Percentiles rank a stretch among this genome's conserved stretches.
Evolutionary conservation across 768 basidiomycete genomes (phyloP).

Genomic region (Floccularia luteovirens): DNA sequence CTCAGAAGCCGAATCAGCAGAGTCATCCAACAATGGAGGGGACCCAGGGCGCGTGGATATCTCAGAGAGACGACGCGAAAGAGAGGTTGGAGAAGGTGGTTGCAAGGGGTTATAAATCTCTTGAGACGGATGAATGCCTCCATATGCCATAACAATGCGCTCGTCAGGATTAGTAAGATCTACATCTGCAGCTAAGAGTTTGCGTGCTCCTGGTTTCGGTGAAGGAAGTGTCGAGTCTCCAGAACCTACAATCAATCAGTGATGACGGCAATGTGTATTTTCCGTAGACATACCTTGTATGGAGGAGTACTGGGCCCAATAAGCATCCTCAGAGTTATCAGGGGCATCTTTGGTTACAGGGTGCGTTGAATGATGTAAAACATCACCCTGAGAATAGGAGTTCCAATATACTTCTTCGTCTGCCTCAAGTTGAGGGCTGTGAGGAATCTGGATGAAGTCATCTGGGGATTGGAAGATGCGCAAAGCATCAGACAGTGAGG

Average conservation of each 20-base stretch:
- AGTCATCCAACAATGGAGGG: constrained; percentile 16
- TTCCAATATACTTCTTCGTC: constrained; percentile 57
- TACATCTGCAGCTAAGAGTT: constrained; percentile 9
- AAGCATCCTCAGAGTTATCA: constrained; percentile 47
- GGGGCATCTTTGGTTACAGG: constrained; percentile 10
- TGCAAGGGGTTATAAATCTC: constrained; percentile 30
- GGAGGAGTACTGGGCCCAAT: constrained; percentile 68
- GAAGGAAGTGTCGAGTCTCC: constrained; percentile 67
- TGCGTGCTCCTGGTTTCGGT: constrained; percentile 24
- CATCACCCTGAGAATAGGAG: constrained; percentile 41
- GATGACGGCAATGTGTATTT: background rate
- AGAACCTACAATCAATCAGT: constrained; percentile 36
- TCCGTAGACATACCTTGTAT: constrained; percentile 56
- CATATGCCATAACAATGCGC: constrained; percentile 24
- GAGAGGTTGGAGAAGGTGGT: constrained; percentile 30
- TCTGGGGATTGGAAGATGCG: constrained; percentile 17
- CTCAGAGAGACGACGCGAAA: constrained; percentile 32
- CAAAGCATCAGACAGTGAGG: constrained; percentile 20
- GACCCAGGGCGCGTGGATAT: constrained; percentile 18
- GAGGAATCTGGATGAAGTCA: constrained; percentile 23
- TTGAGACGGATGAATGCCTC: constrained; percentile 17
- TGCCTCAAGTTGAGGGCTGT: constrained; percentile 14
- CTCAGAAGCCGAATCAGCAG: constrained; percentile 12
- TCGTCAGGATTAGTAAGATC: constrained; percentile 11
- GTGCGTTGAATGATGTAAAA: constrained; percentile 15